These are phyloP conservation scores for Cicer judaicum DNA, from an alignment of 306 rosid species.

Conservation along the genomic window DNA sequence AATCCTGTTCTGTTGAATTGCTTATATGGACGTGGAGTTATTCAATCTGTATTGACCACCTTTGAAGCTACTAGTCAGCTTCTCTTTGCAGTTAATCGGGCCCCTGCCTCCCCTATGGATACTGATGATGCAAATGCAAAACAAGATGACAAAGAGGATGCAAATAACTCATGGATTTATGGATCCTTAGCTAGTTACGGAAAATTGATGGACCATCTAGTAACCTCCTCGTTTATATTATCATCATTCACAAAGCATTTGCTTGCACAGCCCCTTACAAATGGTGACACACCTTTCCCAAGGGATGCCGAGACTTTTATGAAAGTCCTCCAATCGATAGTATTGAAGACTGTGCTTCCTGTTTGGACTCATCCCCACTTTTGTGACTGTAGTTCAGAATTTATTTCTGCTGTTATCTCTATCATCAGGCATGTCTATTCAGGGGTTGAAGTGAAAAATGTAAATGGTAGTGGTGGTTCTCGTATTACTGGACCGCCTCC, in stretches of 20 bases:
- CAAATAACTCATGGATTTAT: conserved; percentile 85
- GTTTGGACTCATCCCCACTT: conserved; percentile 97
- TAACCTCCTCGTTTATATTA: conserved; percentile 87
- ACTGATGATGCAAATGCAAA: conserved; percentile 78
- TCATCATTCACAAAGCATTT: conserved; percentile 89
- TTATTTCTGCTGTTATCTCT: conserved; percentile 80
- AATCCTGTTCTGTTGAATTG: conserved; percentile 90
- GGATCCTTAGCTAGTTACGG: conserved; percentile 94
- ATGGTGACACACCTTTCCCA: conserved; percentile 73
- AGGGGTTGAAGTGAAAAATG: conserved; percentile 91
- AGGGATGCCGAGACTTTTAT: conserved; percentile 94
- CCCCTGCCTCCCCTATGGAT: conserved; percentile 96
- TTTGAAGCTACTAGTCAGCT: conserved; percentile 99
- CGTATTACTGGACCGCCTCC: conserved; percentile 92
- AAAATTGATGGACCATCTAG: conserved; percentile 94
- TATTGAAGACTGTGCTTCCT: conserved; percentile 92
- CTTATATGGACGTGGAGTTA: conserved; percentile 87
- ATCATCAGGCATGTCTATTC: conserved; percentile 85
- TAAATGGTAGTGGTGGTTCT: conserved; percentile 61
- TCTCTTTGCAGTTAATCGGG: conserved; percentile 75
- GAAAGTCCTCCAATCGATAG: conserved; percentile 94
- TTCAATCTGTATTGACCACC: conserved; percentile 86
- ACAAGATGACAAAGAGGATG: conserved; percentile 77
- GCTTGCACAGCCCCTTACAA: conserved; percentile 78
- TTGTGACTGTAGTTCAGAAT: conserved; percentile 84